A percentile compares a stretch with the other conserved stretches of the same genome.
Conservation (phyloP, 768 basidiomycete species). For the Nidularia pulvinata region DNA sequence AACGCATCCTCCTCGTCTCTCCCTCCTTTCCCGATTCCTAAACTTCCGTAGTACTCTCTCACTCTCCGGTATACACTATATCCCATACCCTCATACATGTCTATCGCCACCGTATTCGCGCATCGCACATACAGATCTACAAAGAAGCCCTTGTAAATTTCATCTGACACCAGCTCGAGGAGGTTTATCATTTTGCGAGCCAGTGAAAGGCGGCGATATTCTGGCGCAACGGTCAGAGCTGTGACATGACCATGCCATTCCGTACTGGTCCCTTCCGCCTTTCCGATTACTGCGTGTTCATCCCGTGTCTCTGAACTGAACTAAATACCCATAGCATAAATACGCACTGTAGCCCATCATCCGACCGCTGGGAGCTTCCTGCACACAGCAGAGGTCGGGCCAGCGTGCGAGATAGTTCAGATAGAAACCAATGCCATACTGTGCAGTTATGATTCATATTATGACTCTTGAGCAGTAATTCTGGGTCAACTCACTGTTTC, state of each 20-base stretch:
- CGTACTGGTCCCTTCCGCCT: constrained; percentile 74
- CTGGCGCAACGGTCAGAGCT: constrained; percentile 91
- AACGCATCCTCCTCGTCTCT: constrained; percentile 90
- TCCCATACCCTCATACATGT: constrained; percentile 90
- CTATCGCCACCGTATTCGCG: constrained; percentile 80
- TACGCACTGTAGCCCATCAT: constrained; percentile 92
- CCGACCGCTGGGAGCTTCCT: constrained; percentile 78
- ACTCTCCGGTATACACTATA: constrained; percentile 94
- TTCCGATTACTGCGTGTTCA: constrained; percentile 87
- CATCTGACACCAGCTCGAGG: constrained; percentile 85
- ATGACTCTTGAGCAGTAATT: too few relatives aligned
- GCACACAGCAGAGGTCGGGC: constrained; percentile 88
- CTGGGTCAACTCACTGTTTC: constrained; percentile 87
- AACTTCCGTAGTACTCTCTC: constrained; percentile 82
- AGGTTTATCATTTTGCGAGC: constrained; percentile 86
- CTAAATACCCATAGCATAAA: too few relatives aligned
- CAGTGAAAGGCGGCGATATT: constrained; percentile 86
- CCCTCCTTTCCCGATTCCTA: constrained; percentile 76
- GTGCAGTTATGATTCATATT: too few relatives aligned
- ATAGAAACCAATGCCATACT: constrained; percentile 93
- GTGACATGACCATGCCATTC: constrained; percentile 98
- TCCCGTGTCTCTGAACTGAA: too few relatives aligned
- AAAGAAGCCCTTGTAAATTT: constrained; percentile 82
- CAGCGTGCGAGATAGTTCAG: constrained; percentile 86
- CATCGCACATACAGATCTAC: constrained; percentile 97